Evolutionary conservation across 225 moss, liverwort and hornwort species (phyloP).

Genomic region (Physcomitrellopsis africana): DNA sequence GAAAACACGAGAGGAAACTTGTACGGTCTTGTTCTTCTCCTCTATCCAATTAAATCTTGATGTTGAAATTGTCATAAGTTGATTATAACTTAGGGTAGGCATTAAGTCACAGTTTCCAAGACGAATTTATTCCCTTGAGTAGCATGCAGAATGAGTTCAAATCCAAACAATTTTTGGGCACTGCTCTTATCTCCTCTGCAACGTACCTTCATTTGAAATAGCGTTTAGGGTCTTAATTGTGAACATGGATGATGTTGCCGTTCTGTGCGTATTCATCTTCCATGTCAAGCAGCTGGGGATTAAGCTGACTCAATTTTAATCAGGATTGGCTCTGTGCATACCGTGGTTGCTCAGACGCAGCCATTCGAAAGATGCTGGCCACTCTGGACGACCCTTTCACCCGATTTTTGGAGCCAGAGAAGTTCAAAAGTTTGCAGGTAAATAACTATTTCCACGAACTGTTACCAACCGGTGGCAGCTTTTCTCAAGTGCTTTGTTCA

Average conservation of each 20-base stretch:
- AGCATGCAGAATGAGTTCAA: conserved; percentile 15
- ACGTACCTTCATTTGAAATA: neutral
- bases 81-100: neutral
- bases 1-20: conserved; percentile 87
- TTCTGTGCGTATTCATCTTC: conserved; percentile 26
- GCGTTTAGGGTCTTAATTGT: neutral
- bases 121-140: neutral
- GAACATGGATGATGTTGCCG: conserved; percentile 20
- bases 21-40: conserved; percentile 59
- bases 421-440: conserved; percentile 93
- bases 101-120: neutral
- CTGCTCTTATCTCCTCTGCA: conserved; percentile 4
- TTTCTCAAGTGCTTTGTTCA: neutral
- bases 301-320: conserved; percentile 66
- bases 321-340: conserved; percentile 69
- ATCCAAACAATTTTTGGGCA: conserved; percentile 9
- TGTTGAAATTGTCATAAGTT: conserved; percentile 3
- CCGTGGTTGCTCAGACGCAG: conserved; percentile 80
- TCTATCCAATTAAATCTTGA: neutral
- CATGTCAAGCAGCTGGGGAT: conserved; percentile 39
- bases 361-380: conserved; percentile 94
- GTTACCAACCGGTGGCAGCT: neutral
- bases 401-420: conserved; percentile 97
- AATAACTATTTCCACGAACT: conserved; percentile 7
- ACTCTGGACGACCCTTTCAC: conserved; percentile 99